These are phyloP conservation scores for Ophiocordyceps camponoti-saundersi DNA, from an alignment of 2,329 filamentous ascomycete genomes.

Conservation along the genomic window DNA sequence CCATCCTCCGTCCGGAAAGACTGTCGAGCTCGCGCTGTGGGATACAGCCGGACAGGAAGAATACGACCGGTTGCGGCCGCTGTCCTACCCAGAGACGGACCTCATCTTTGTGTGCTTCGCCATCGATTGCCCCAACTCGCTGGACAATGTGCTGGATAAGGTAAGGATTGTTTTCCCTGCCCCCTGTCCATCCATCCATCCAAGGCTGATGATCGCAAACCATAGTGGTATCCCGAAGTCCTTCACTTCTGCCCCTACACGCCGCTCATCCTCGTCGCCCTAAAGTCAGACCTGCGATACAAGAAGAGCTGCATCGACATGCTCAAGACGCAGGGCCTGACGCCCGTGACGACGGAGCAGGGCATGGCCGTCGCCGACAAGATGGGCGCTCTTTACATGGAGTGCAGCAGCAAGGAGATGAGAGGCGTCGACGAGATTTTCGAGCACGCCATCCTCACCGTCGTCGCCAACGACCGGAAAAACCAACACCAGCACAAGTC, in stretches of 20 bases:
- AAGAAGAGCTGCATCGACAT: conserved; percentile 97
- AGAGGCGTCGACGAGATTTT: conserved; percentile 93
- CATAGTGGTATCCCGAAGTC: conserved; percentile 97
- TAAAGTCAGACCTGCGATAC: conserved; percentile 90
- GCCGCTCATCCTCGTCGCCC: conserved; percentile 82
- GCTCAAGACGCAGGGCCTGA: conserved; percentile 93
- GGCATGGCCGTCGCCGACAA: conserved; percentile 74
- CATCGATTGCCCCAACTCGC: conserved; percentile 93
- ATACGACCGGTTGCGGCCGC: conserved; percentile 86
- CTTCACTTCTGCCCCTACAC: conserved; percentile 98
- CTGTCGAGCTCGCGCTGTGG: conserved; percentile 92
- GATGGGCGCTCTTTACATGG: conserved; percentile 93
- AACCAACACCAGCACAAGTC: conserved; percentile 20
- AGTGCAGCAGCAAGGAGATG: conserved; percentile 98
- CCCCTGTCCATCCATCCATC: not conserved
- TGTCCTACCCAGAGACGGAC: conserved; percentile 96
- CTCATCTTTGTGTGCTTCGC: conserved; percentile 98
- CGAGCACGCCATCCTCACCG: conserved; percentile 74
- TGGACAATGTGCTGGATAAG: conserved; percentile 99
- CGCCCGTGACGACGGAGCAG: conserved; percentile 83
- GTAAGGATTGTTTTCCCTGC: conserved; percentile 26
- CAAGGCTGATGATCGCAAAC: conserved; percentile 1
- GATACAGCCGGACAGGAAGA: conserved; percentile 98
- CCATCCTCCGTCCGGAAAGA: conserved; percentile 77
- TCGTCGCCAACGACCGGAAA: conserved; percentile 64